Conservation (phyloP, 2,329 filamentous ascomycete species). For the Sporothrix dimorphospora region DNA sequence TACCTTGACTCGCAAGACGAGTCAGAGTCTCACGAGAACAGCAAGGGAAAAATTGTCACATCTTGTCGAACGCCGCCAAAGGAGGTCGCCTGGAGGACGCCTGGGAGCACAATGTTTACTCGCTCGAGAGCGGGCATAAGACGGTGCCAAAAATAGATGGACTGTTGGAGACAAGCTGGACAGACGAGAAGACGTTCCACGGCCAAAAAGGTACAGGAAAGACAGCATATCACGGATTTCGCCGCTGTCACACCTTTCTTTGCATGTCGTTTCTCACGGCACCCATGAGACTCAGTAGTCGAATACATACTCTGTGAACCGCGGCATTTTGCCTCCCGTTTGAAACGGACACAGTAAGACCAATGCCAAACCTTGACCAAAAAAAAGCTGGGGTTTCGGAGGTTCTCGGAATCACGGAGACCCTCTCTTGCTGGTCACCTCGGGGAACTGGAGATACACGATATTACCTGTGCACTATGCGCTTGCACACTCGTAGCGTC, state of each 20-base stretch:
- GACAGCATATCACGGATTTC: not conserved
- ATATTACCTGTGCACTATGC: not conserved
- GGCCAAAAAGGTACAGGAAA: not conserved
- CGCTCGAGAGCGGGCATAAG: not conserved
- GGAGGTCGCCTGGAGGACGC: not conserved
- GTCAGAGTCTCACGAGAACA: not conserved
- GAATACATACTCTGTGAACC: not conserved
- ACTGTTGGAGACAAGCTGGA: not conserved
- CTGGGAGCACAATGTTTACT: not conserved
- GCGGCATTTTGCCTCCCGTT: not conserved
- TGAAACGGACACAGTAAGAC: constrained; percentile 7
- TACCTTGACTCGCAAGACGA: not conserved
- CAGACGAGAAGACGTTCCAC: not conserved
- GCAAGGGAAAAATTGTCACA: not conserved
- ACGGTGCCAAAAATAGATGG: constrained; percentile 2
- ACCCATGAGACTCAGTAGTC: not conserved
- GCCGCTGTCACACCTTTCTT: not conserved
- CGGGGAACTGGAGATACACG: not conserved
- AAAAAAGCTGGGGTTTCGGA: constrained; percentile 23
- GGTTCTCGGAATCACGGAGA: constrained; percentile 27
- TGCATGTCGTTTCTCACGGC: not conserved
- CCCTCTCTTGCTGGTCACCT: not conserved
- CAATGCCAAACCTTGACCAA: not conserved
- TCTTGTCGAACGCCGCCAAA: not conserved
- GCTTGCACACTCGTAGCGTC: not conserved